Evolutionary conservation across 371 early-diverging fungal genomes (phyloP), one percentile per base, ranked within the genome.

Genomic region (Mucor piriformis): DNA sequence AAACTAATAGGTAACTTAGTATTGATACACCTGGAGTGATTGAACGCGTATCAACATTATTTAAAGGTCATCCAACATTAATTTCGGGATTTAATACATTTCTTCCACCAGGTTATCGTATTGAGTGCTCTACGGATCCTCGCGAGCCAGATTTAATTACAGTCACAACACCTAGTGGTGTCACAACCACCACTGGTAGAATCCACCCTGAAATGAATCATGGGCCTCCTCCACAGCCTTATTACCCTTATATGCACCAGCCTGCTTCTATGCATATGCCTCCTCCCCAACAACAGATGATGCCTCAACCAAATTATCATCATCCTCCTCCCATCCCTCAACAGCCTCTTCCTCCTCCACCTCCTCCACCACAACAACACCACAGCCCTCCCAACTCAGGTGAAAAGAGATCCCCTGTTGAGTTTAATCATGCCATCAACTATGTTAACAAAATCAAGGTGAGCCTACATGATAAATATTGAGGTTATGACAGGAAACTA

Each of bases 71-170:
- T 60, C 93, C 97, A 25, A 66, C 85, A 27, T 84, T 99, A 33
- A 95, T 99, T 37, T 91, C 87, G 57, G 99, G 97, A 27, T 99
- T 99, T 83, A 99, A 99, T 81, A 97, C 99, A 5, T 99, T 99
- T 73, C 72, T 99, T 49, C 99, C 99, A n/a, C 92, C 95, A 8
- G 98, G 98, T 5, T 98, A 95, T 70, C 88, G 89, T 56, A 95
- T 99, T 58, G 97, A 95, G 69, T 88, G 93, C 57, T 87, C 87
- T 3, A 77, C 81, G 27, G 89, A 94, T 61, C 88, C 92, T 2
- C 65, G 74, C 16, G 89, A 91, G 29, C 87, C 88, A 11, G 73
- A 83, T 61, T 70, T 79, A 43, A 91, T 97, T 52, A 85, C 88
- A 34, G 96, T 98, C 29, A 94, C 90, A 7, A 95, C 96, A 0